Evolutionary conservation across 2,329 filamentous ascomycete genomes (phyloP).

Genomic region (Fusarium keratoplasticum): DNA sequence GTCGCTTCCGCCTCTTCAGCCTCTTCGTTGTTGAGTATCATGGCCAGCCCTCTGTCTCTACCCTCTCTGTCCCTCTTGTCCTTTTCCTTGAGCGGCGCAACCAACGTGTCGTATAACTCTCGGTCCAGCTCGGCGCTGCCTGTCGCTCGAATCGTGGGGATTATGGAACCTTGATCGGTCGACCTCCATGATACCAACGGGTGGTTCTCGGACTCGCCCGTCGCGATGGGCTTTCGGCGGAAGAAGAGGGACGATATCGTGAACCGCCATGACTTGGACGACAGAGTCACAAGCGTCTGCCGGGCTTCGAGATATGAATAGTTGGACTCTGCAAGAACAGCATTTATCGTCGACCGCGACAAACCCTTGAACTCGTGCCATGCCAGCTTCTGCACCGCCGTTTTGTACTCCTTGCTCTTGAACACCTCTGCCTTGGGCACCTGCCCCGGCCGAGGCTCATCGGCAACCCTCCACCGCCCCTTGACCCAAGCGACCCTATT

Average conservation of each 20-base stretch:
- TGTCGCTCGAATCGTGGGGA: conserved; percentile 74
- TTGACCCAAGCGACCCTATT: conserved; percentile 77
- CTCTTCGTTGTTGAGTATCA: conserved; percentile 67
- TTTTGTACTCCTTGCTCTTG: conserved; percentile 73
- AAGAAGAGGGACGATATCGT: conserved; percentile 78
- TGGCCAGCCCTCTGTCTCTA: conserved; percentile 65
- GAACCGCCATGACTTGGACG: conserved; percentile 81
- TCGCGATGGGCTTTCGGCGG: conserved; percentile 68
- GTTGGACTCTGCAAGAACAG: conserved; percentile 84
- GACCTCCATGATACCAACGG: conserved; percentile 72
- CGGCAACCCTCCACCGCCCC: conserved; percentile 69
- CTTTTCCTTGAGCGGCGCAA: conserved; percentile 63
- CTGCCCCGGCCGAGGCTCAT: conserved; percentile 47
- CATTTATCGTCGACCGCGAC: conserved; percentile 78
- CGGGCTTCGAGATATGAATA: conserved; percentile 81
- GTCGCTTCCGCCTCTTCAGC: conserved; percentile 67
- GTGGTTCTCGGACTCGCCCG: conserved; percentile 68
- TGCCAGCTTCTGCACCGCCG: conserved; percentile 74
- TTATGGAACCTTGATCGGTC: conserved; percentile 64
- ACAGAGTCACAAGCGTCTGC: conserved; percentile 74
- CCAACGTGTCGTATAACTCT: conserved; percentile 69
- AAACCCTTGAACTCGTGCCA: conserved; percentile 82
- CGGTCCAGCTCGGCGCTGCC: conserved; percentile 73
- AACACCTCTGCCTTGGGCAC: conserved; percentile 75
- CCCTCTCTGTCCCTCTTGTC: conserved; percentile 58